Evolutionary conservation across 768 basidiomycete species (phyloP), one percentile per base, ranked within the genome.

Genomic region (Tricholoma bakamatsutake): DNA sequence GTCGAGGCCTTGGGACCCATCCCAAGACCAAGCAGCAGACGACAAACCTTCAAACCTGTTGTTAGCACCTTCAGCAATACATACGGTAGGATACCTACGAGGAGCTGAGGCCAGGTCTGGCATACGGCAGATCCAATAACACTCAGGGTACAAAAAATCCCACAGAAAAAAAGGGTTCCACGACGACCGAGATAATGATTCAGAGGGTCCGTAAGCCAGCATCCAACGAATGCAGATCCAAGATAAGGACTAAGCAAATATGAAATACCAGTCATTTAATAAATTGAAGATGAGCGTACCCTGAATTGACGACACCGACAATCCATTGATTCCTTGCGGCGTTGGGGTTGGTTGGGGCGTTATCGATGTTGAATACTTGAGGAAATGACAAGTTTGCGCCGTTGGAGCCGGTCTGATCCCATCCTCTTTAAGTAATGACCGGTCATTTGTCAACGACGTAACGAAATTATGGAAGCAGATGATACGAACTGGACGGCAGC

Each of bases 231-330:
- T 59, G 74, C 69, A 47, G 77, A 73, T 4, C 69, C 75, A 34
- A 81, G 71, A 62, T 80, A 83, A n/a, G 75, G 76, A 10, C 74
- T 75, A 24, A 17, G 3, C 2, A 47, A 2, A 24, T 13, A 63
- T 68, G 12, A 52, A 31, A 52, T 54, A 27, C 4, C 2, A 47
- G 35, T 37, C 33, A 33, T 35, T 5, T 24, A 24, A 51, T 10
- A 47, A 34, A 33, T 17, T 42, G 28, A 57, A 37, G 58, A 37
- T 33, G 45, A 27, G 12, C 70, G 58, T 61, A 78, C 74, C 73
- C 88, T 17, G 87, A 76, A 62, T 91, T 90, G 54, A 91, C 79
- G 42, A 88, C 66, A 21, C 90, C 90, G n/a, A 90, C 76, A 9
- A 90, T 71, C 88, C 88, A 91, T 53, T 82, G 72, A 60, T 90